Base-by-base conservation (phyloP, 2,329 filamentous ascomycete species). In the Ophiocordyceps sinensis region DNA sequence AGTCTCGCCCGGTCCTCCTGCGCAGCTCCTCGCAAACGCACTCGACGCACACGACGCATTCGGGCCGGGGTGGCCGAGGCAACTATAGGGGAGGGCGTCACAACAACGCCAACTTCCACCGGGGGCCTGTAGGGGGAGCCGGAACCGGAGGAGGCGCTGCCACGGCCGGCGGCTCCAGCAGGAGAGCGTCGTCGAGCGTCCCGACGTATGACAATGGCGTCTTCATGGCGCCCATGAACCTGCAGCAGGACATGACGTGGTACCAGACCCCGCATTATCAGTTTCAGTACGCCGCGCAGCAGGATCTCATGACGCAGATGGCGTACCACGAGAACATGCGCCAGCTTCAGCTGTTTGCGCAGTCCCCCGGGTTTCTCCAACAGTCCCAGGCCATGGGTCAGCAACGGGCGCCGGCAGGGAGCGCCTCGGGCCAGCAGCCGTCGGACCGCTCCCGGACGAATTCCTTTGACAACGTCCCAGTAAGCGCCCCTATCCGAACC, bases 21-120 rank as follows among this genome's bases (percentile, higher is more conserved):
- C 66, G 76, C 45, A 80, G 75, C 53, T 72, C 75, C 23, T 80
- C 77, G 5, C 75, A 79, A 47, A 71, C 73, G 39, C 67, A 75
- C 43, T 60, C 62, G 17, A 71, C 73, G 39, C 67, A 75, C n/a
- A n/a, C n/a, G n/a, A n/a, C n/a, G n/a, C n/a, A n/a, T 42, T 60
- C 62, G 17, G 60, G 62, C 28, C 63, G 71, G 28, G 67, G 69
- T 14, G 65, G 68, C 1, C 66, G 70, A 36, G 69, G 64, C 4
- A 67, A 64, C 45, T 64, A 67, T 42, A 59, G 68, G n/a, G 67
- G 70, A 36, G 63, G 63, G 30, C 65, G 71, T 29, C 68, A 71
- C 46, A 61, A 58, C 43, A n/a, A n/a, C n/a, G 58, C 63, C 48
- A 67, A 65, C 41, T 49, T 47, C 21, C 45, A 49, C 29, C 43